A percentile compares a stretch with the other conserved stretches of the same genome.
These are phyloP conservation scores for Debaryomyces udenii DNA, from an alignment of 1,139 yeast genomes.

Conservation along the genomic window DNA sequence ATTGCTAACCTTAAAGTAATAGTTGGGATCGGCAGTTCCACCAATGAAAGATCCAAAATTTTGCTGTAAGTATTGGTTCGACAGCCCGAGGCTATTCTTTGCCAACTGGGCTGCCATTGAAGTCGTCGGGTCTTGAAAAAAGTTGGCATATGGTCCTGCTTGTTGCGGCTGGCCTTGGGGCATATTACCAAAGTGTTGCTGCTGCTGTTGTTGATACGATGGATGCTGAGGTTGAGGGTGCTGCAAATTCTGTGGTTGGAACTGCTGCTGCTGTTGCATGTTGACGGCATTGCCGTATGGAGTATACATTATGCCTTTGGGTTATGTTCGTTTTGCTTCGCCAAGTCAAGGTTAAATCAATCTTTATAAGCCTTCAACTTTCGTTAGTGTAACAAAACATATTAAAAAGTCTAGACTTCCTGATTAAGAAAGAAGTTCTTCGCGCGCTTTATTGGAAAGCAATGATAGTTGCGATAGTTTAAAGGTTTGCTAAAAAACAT, in stretches of 20 bases:
- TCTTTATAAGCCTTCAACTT: too few species aligned
- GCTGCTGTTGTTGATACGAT: conserved; percentile 28
- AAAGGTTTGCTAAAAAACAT: neutral
- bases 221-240: conserved; percentile 43
- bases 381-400: too few species aligned
- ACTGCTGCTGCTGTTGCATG: conserved; percentile 22
- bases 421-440: conserved; percentile 12
- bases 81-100: conserved; percentile 72
- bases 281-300: conserved; percentile 40
- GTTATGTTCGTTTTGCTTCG: too few species aligned
- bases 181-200: conserved; percentile 12
- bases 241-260: conserved; percentile 25
- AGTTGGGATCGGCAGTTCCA: conserved; percentile 60
- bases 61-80: conserved; percentile 74
- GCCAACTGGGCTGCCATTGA: conserved; percentile 90
- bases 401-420: conserved; percentile 15
- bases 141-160: conserved; percentile 28
- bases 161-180: conserved; percentile 12
- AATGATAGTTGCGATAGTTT: conserved; percentile 2
- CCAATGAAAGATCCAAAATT: conserved; percentile 62
- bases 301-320: conserved; percentile 39
- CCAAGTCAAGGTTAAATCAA: too few species aligned
- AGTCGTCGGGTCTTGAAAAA: conserved; percentile 79
- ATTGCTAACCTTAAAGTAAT: conserved; percentile 91
- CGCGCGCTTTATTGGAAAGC: neutral